Base-by-base conservation (phyloP, 306 rosid species). In the Neltuma alba region DNA sequence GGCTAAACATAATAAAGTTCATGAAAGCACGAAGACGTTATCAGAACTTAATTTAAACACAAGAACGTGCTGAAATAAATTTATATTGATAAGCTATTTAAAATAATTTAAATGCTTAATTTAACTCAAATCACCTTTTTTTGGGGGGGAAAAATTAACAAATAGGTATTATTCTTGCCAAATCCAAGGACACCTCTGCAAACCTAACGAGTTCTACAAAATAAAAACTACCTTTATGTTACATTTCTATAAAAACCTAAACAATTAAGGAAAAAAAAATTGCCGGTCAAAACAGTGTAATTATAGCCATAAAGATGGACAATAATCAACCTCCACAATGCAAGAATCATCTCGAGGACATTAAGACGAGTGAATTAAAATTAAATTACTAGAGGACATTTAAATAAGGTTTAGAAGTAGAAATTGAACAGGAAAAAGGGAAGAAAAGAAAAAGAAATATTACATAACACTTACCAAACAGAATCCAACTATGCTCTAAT, bases 311-410 rank as follows among this genome's bases (percentile, higher is more conserved):
- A 85, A 79, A 85, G 72, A 55, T 68, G 80, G 79, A 64, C 70
- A 85, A 76, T 58, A 80, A 80, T 38, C 78, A 85, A 78, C 37
- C 67, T 81, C 77, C 70, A 85, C 81, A 84, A 68, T 72, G 90
- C 86, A 66, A 74, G 79, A 79, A 48, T 12, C 42, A 48, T 62
- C 81, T 76, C 74, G 81, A 57, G 36, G 38, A 82, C 74, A 74
- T 72, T 80, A 79, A 79, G 48, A 81, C 78, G 60, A 58, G 74
- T 73, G 62, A 76, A 41, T 74, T 63, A 6, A 78, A 85, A 83
- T 73, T 69, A 58, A 84, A 75, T 54, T 74, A 80, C 83, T 77
- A 80, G n/a, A n/a, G 48, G 48, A 84, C 90, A 81, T 79, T 12
- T 71, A 72, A 69, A 83, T 82, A 86, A 42, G 52, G 80, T 81